phyloP scores from a whole-genome alignment of 2,329 filamentous ascomycete genomes.

The Biscogniauxia sp. region DNA sequence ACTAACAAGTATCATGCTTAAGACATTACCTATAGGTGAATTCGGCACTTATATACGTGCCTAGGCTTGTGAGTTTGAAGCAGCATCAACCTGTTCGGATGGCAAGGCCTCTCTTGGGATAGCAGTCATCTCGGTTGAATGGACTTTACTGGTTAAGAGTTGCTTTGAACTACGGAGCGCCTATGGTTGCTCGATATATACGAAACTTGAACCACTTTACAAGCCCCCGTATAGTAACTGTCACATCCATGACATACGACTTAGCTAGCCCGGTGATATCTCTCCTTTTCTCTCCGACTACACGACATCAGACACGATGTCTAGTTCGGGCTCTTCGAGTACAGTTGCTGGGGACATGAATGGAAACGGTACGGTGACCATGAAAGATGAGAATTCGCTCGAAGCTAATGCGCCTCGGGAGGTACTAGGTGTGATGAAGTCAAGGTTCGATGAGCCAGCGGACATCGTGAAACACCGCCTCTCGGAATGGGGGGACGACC shows the following conservation, averaged over 20 bases:
- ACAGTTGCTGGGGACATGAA: neutral
- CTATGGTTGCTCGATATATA: neutral
- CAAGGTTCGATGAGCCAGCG: constrained; percentile 2
- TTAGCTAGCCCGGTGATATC: neutral
- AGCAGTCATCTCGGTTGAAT: neutral
- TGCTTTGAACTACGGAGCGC: neutral
- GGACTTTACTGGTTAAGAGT: neutral
- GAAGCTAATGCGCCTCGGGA: constrained; percentile 29
- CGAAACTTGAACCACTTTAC: neutral
- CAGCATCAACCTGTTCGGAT: neutral
- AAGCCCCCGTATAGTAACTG: neutral
- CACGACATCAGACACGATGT: neutral
- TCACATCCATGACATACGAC: neutral
- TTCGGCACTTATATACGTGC: neutral
- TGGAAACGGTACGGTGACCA: neutral
- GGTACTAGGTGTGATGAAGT: constrained; percentile 14
- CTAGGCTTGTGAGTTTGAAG: neutral
- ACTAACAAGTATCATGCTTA: neutral
- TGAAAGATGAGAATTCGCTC: neutral
- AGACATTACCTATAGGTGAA: neutral
- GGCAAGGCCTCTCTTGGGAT: neutral
- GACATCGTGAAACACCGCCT: constrained; percentile 36
- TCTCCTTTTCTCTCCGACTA: neutral
- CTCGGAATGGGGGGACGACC: constrained; percentile 40
- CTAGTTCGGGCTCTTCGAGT: neutral